Evolutionary conservation across 2,329 filamentous ascomycete species (phyloP), one percentile per base, ranked within the genome.

Genomic region (Calonectria hongkongensis): DNA sequence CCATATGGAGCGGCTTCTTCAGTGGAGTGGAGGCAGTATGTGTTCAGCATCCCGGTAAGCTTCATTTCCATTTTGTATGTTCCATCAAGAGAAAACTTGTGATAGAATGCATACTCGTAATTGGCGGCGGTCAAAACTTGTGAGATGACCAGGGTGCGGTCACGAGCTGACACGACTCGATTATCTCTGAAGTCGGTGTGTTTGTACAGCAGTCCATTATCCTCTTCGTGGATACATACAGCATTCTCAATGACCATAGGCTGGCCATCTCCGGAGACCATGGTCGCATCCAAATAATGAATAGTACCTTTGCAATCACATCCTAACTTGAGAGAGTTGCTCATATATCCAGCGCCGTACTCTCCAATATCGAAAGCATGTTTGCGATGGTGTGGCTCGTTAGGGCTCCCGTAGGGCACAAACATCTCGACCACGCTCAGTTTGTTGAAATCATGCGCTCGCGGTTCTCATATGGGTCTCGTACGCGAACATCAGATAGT

Each of bases 341-440:
- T 90, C 66, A 88, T 90, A 68, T 90, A 88, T 3, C 93, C 93
- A n/a, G 91, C 89, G 9, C 93, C 93, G 21, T 89, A 91, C 70
- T 94, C 92, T 12, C 93, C 93, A 73, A 94, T 90, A 76, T 94
- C 93, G 77, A 95, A 94, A 0, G 92, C 93, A 66, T 92, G 90
- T 81, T 95, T 94, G 50, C 92, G 88, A 66, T 92, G 91, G 80
- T 90, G 94, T 0, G 92, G 92, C 0, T 87, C 84, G 1, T 93
- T 88, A 0, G 91, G 91, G 76, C 94, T 92, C 3, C 86, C 92
- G 75, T 94, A 94, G 0, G 92, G 92, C 0, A 94, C 91, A 2
- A 90, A 90, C 90, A 95, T 93, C 81, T 95, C 93, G 74, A 90
- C 91, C 71, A 93, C 87, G 73, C 90, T 91, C 36, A 95, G 82